Evolutionary conservation across 306 rosid species (phyloP).

Genomic region (Trifolium repens): DNA sequence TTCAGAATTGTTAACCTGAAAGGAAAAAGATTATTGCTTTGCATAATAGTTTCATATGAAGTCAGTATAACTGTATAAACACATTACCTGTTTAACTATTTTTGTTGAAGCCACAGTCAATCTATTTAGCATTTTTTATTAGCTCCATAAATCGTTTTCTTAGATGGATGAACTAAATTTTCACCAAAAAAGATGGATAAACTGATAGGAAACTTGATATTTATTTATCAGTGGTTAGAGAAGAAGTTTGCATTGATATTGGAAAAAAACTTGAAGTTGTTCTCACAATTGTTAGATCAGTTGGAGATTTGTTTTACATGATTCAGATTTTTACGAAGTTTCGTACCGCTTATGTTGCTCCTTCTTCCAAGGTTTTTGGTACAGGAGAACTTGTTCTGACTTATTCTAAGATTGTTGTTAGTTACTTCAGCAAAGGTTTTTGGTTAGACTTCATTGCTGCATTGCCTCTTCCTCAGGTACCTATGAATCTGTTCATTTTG

Average conservation of each 20-base stretch:
- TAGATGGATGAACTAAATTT: no score
- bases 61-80: no score
- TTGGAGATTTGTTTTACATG: constrained; percentile 52
- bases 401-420: constrained; percentile 53
- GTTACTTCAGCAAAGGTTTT: constrained; percentile 56
- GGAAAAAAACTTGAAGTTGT: constrained; percentile 46
- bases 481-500: neutral
- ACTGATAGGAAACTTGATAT: neutral
- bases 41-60: neutral
- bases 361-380: constrained; percentile 64
- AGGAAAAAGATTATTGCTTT: neutral
- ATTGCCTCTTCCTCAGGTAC: constrained; percentile 65
- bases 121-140: neutral
- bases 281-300: constrained; percentile 55
- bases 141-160: neutral
- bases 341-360: constrained; percentile 64
- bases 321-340: constrained; percentile 53
- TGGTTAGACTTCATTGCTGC: constrained; percentile 59
- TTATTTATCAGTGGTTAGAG: constrained; percentile 48
- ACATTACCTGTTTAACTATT: no score
- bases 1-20: neutral
- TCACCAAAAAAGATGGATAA: no score
- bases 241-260: constrained; percentile 53
- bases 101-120: neutral
- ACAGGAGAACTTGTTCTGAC: constrained; percentile 64